Percentiles rank a stretch among this genome's conserved stretches.
phyloP scores from a whole-genome alignment of 768 basidiomycete genomes.

The Gloeostereum incarnatum region DNA sequence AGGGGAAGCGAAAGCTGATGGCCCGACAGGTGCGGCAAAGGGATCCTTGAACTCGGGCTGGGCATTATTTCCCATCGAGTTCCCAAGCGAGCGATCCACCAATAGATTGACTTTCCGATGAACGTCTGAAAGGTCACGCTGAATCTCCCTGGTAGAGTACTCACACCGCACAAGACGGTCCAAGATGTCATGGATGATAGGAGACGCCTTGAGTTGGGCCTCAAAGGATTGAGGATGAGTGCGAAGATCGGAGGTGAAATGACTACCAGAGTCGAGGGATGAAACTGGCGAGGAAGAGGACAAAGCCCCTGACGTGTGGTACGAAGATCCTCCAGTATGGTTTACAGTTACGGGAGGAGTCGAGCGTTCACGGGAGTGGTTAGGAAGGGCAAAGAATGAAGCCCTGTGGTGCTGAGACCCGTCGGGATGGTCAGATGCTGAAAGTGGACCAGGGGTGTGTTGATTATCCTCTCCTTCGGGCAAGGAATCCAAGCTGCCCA shows the following conservation, averaged over 20 bases:
- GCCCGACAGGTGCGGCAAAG: constrained; percentile 41
- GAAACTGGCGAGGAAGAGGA: constrained; percentile 71
- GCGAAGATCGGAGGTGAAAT: constrained; percentile 41
- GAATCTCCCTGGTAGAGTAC: constrained; percentile 58
- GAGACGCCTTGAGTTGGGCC: constrained; percentile 64
- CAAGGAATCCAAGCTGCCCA: constrained; percentile 41
- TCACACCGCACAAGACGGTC: constrained; percentile 71
- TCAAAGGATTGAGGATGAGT: constrained; percentile 46
- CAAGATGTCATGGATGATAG: constrained; percentile 66
- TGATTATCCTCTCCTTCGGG: constrained; percentile 43
- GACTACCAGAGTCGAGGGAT: constrained; percentile 67
- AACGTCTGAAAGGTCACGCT: constrained; percentile 64
- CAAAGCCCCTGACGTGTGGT: constrained; percentile 34
- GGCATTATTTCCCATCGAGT: constrained; percentile 14
- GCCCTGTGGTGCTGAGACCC: constrained; percentile 17
- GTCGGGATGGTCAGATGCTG: constrained; percentile 14
- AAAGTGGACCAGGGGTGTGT: constrained; percentile 24
- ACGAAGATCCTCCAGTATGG: constrained; percentile 27
- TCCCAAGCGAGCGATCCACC: constrained; percentile 53
- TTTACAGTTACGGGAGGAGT: constrained; percentile 38
- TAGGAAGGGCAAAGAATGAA: constrained; percentile 28
- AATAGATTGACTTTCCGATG: constrained; percentile 72
- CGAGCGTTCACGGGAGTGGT: constrained; percentile 26
- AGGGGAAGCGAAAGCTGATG: constrained; percentile 20
- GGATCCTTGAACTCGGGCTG: constrained; percentile 83